phyloP scores from a whole-genome alignment of 1,284 basidiomycete genomes.

The Inonotus hispidus region DNA sequence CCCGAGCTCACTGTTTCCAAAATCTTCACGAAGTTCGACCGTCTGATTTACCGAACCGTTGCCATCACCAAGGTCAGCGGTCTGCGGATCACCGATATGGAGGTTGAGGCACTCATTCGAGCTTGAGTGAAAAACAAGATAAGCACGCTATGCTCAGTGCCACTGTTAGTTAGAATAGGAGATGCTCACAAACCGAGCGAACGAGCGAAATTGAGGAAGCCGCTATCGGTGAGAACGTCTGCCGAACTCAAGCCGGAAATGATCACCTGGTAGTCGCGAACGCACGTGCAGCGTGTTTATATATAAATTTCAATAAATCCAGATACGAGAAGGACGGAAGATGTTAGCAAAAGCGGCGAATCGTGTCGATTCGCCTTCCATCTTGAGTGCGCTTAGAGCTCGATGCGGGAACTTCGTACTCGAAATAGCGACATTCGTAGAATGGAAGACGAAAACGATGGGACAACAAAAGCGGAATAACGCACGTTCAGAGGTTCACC shows the following conservation, averaged over 20 bases:
- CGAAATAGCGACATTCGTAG: neutral
- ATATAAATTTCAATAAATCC: neutral
- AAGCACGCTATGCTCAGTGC: neutral
- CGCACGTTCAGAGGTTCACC: constrained; percentile 70
- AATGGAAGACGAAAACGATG: neutral
- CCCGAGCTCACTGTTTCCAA: constrained; percentile 47
- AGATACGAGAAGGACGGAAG: neutral
- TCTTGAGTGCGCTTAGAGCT: neutral
- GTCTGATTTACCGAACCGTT: constrained; percentile 36
- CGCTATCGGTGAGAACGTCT: constrained; percentile 58
- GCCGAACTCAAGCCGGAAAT: constrained; percentile 52
- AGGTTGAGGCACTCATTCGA: constrained; percentile 69
- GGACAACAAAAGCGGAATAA: neutral
- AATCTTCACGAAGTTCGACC: constrained; percentile 64
- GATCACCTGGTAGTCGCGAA: neutral
- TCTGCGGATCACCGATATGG: constrained; percentile 56
- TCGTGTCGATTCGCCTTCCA: neutral
- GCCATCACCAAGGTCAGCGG: constrained; percentile 22
- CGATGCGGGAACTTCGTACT: neutral
- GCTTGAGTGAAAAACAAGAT: constrained; percentile 30
- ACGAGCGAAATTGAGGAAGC: constrained; percentile 53
- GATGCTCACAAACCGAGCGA: constrained; percentile 56
- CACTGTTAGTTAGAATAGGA: neutral
- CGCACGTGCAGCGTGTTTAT: no score
- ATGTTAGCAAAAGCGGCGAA: neutral